phyloP scores from a whole-genome alignment of 805 yeast genomes.

The Diddensiella caesifluorescens region DNA sequence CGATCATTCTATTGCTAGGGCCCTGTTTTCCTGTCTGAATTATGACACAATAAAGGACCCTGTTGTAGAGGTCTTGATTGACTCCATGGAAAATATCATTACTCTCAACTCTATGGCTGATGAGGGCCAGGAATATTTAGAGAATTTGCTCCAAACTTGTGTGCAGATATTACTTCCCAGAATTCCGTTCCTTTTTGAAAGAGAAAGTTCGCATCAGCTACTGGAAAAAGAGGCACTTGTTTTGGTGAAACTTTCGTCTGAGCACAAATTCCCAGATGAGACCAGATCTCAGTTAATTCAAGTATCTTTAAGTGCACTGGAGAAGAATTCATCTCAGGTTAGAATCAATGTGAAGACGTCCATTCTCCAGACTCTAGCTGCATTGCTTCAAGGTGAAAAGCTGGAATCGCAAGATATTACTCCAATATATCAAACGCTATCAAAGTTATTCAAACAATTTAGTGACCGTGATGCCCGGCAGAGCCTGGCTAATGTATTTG shows the following conservation, averaged over 20 bases:
- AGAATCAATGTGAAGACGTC: slow-evolving; percentile 49
- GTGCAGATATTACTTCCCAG: slow-evolving; percentile 26
- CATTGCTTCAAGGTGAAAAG: slow-evolving; percentile 41
- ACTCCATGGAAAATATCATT: slow-evolving; percentile 28
- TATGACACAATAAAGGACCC: slow-evolving; percentile 58
- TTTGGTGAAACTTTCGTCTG: slow-evolving; percentile 41
- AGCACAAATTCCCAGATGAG: slow-evolving; percentile 50
- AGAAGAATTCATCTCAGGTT: slow-evolving; percentile 50
- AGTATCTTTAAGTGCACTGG: slow-evolving; percentile 56
- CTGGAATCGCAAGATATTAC: slow-evolving; percentile 18
- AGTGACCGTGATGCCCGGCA: slow-evolving; percentile 58
- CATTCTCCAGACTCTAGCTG: slow-evolving; percentile 51
- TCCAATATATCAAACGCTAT: slow-evolving; percentile 40
- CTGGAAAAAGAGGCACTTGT: slow-evolving; percentile 22
- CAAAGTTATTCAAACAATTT: slow-evolving; percentile 55
- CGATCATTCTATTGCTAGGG: slow-evolving; percentile 47
- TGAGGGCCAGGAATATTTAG: not conserved
- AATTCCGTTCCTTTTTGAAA: slow-evolving; percentile 20
- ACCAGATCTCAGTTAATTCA: slow-evolving; percentile 49
- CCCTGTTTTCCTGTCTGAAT: slow-evolving; percentile 51
- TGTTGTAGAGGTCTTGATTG: slow-evolving; percentile 61
- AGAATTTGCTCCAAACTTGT: not conserved
- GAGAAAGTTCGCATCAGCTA: slow-evolving; percentile 10
- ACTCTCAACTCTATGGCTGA: too few species aligned
- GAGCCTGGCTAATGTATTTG: slow-evolving; percentile 55